Evolutionary conservation across 129 eudicot species (phyloP), one percentile per base, ranked within the genome.

Genomic region (Chrysanthemum lavandulifolium): DNA sequence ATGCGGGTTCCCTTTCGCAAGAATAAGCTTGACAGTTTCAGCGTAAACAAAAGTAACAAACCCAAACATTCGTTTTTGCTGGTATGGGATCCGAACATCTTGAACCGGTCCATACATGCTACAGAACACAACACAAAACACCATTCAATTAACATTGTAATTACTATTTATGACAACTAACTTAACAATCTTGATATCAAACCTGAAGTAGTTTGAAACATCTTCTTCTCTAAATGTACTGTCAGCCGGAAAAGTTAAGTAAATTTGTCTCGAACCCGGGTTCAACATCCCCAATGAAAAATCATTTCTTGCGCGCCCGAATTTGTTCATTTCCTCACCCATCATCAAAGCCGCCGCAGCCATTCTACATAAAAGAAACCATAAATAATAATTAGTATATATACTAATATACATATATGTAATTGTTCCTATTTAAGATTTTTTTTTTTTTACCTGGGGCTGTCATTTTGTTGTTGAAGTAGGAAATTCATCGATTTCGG

Each of bases 21-120:
- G 90, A 23, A 89, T 89, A 54, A 84, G 82, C 79, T 83, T 86
- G 2, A 89, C 96, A 12, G 96, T 89, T 25, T 89, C 96, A 3
- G 96, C 82, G 31, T 82, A 89, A 53, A 84, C 88, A 27, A 89
- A 89, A 12, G 92, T 89, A 4, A 89, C 96, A 56, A 89, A 89
- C 2, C 96, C 96, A 11, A 89, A 89, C 96, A 89, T 89, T 14
- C 96, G 66, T 58, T 89, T 89, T 65, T 89, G 96, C 84, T 89
- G 96, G 79, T 89, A 89, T 13, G 96, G 96, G 13, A 89, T 89
- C 83, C 96, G 82, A 80, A 89, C 96, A 79, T 89, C 96, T 87
- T 86, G 93, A 65, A 89, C 96, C 3, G 96, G 92, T 64, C 96
- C 96, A 27, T 68, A 89, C 58, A 80, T 89, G 61, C 96, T 86